These are phyloP conservation scores for Lactifluus hygrophoroides DNA, from an alignment of 768 basidiomycete genomes.

Conservation along the genomic window DNA sequence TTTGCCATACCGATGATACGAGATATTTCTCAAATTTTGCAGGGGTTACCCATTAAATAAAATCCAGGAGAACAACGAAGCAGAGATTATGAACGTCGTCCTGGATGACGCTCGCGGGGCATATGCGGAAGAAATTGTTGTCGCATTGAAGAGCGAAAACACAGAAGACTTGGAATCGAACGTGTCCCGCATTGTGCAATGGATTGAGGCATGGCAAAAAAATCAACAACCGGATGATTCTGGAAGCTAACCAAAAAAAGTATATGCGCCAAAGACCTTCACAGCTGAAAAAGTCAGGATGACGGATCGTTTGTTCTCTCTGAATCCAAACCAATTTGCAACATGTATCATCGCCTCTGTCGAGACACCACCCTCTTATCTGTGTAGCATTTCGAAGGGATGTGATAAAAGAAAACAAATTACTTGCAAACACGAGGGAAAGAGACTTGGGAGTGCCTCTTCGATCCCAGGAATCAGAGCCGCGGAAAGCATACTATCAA, in stretches of 20 bases:
- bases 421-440: not conserved
- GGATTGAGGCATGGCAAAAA: conserved; percentile 71
- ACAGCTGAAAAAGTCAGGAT: not conserved
- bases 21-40: conserved; percentile 1
- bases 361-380: not conserved
- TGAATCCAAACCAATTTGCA: not conserved
- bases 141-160: conserved; percentile 72
- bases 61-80: conserved; percentile 96
- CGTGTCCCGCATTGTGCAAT: conserved; percentile 76
- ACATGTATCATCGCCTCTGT: not conserved
- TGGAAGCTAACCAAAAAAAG: conserved; percentile 12
- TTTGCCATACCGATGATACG: not conserved
- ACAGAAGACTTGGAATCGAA: conserved; percentile 80
- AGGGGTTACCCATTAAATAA: conserved; percentile 87
- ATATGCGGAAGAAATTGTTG: conserved; percentile 78
- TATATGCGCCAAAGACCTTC: no score
- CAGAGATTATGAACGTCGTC: conserved; percentile 95
- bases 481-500: conserved; percentile 16
- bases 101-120: conserved; percentile 81
- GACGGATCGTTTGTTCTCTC: not conserved
- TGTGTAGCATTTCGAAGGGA: not conserved
- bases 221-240: conserved; percentile 21
- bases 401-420: not conserved
- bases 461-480: no score
- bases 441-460: not conserved